phyloP scores from a whole-genome alignment of 176 grass and related monocot species.

The Oryza longistaminata region DNA sequence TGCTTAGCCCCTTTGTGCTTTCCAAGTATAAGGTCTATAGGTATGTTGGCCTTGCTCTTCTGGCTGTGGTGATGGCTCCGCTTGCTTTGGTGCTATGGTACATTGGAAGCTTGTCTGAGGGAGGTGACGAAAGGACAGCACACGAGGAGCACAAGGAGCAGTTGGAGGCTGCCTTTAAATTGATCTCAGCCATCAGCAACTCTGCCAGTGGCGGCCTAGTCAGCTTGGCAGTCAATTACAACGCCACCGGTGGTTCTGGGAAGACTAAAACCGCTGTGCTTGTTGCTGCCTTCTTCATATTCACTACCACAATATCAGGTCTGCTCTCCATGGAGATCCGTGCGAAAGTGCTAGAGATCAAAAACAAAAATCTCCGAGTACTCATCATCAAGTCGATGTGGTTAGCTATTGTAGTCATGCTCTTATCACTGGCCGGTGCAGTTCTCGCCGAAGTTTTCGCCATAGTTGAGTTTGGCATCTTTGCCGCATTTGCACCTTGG shows the following conservation, averaged over 20 bases:
- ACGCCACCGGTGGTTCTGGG: neutral
- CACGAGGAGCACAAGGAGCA: neutral
- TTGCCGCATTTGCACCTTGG: constrained; percentile 20
- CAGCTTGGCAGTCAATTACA: constrained; percentile 27
- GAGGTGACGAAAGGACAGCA: neutral
- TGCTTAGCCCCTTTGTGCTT: constrained; percentile 22
- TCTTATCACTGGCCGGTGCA: neutral
- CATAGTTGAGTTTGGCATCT: constrained; percentile 15
- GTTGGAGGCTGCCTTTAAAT: constrained; percentile 17
- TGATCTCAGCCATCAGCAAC: constrained; percentile 17
- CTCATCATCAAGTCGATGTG: constrained; percentile 5
- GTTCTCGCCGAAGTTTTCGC: constrained; percentile 4
- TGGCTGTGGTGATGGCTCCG: neutral
- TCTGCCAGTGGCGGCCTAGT: constrained; percentile 9
- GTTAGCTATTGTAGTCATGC: constrained; percentile 2
- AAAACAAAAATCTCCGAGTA: neutral
- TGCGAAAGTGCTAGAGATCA: constrained; percentile 7
- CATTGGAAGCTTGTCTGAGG: neutral
- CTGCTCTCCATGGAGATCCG: constrained; percentile 14
- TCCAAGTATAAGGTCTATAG: constrained; percentile 10
- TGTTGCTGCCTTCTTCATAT: constrained; percentile 12
- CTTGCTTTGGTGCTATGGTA: constrained; percentile 16
- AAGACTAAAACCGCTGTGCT: neutral
- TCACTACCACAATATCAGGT: neutral
- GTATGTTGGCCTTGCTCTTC: constrained; percentile 5